Evolutionary conservation across 768 basidiomycete species (phyloP).

Genomic region (Rhodotorula taiwanensis): DNA sequence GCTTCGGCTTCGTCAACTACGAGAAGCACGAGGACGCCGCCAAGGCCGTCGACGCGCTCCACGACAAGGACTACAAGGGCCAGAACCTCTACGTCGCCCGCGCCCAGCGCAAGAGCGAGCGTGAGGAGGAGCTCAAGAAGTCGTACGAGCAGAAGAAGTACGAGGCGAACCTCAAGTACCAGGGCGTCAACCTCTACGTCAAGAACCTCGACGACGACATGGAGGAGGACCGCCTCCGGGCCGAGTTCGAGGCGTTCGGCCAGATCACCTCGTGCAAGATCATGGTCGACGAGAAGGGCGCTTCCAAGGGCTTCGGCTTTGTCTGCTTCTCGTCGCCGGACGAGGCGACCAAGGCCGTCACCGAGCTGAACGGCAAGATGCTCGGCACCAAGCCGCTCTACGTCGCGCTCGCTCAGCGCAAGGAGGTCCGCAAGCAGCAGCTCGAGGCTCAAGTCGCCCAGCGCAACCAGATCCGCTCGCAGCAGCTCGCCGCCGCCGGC

Average conservation of each 20-base stretch:
- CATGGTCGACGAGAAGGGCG: slow-evolving; percentile 93
- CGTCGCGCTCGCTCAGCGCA: slow-evolving; percentile 95
- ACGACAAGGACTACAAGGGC: slow-evolving; percentile 76
- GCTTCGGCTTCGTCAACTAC: slow-evolving; percentile 97
- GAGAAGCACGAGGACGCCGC: slow-evolving; percentile 87
- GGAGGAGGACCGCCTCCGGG: slow-evolving; percentile 92
- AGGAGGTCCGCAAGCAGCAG: slow-evolving; percentile 95
- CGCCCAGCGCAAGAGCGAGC: slow-evolving; percentile 97
- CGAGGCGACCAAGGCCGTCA: slow-evolving; percentile 97
- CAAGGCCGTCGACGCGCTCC: slow-evolving; percentile 76
- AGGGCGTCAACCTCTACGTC: slow-evolving; percentile 98
- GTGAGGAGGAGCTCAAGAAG: slow-evolving; percentile 89
- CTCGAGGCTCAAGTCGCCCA: slow-evolving; percentile 98
- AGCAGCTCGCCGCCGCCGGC: slow-evolving; percentile 83
- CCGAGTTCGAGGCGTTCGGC: slow-evolving; percentile 94
- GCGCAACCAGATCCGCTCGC: slow-evolving; percentile 85
- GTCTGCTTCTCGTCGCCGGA: slow-evolving; percentile 98
- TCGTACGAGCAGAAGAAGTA: slow-evolving; percentile 91
- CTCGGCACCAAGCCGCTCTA: slow-evolving; percentile 97
- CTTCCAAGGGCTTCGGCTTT: slow-evolving; percentile 95
- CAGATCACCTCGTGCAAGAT: slow-evolving; percentile 98
- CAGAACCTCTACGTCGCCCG: slow-evolving; percentile 90
- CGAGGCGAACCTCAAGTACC: slow-evolving; percentile 97
- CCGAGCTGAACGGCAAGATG: slow-evolving; percentile 99
- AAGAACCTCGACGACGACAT: slow-evolving; percentile 99